Conservation (phyloP, 805 yeast species). For the Candida sphagnicola region DNA sequence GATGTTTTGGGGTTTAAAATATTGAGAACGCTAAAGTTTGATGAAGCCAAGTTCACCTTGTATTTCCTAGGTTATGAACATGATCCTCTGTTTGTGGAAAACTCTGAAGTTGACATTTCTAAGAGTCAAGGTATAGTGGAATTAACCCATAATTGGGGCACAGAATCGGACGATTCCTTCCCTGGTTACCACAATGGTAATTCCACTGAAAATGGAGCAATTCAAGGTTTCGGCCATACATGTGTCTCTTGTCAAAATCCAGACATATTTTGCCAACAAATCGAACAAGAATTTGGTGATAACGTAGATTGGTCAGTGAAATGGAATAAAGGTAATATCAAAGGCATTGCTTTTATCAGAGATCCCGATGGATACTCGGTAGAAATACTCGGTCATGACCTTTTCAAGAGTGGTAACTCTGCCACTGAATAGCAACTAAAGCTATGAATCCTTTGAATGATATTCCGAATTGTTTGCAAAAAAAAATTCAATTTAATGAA, state of each 20-base stretch:
- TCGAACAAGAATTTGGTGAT: conserved; percentile 41
- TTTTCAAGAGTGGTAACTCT: conserved; percentile 9
- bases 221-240: conserved; percentile 85
- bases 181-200: conserved; percentile 80
- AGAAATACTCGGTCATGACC: conserved; percentile 56
- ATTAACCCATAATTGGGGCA: conserved; percentile 94
- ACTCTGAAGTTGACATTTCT: conserved; percentile 29
- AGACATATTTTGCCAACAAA: conserved; percentile 47
- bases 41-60: conserved; percentile 73
- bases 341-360: conserved; percentile 63
- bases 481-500: no score
- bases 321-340: conserved; percentile 52
- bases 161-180: conserved; percentile 74
- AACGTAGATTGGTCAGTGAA: conserved; percentile 53
- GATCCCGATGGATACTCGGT: conserved; percentile 93
- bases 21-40: conserved; percentile 51
- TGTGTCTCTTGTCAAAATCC: conserved; percentile 70
- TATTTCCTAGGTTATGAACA: conserved; percentile 80
- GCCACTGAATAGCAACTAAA: neutral
- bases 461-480: no score
- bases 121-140: conserved; percentile 71
- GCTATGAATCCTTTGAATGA: no score
- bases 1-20: conserved; percentile 80
- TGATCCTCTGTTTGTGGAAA: conserved; percentile 39
- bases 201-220: conserved; percentile 45